Conservation (phyloP, 345 rosid genomes). For the Excoecaria agallocha region DNA sequence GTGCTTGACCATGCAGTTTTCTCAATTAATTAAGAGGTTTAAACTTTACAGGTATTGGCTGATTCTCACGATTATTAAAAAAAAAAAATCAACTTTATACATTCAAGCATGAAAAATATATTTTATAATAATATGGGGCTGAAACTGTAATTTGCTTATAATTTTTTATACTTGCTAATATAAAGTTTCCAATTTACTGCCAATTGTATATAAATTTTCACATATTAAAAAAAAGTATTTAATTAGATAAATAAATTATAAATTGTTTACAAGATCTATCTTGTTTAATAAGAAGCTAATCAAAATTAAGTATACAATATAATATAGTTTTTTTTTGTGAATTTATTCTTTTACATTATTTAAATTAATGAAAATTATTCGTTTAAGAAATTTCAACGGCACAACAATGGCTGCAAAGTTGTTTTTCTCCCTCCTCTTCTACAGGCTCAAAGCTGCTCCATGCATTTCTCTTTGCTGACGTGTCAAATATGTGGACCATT, state of each 20-base stretch:
- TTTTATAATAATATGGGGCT: too few relatives aligned
- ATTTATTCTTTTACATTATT: too few relatives aligned
- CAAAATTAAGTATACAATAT: not conserved
- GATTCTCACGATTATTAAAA: too few relatives aligned
- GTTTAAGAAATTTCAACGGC: constrained; percentile 28
- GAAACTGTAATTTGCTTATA: too few relatives aligned
- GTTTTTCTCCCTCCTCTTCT: constrained; percentile 42
- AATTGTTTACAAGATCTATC: not conserved
- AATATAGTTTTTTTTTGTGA: not conserved
- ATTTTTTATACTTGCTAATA: too few relatives aligned
- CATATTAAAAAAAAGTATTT: not conserved
- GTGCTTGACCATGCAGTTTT: not conserved
- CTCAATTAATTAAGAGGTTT: too few relatives aligned
- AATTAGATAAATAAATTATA: not conserved
- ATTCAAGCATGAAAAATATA: too few relatives aligned
- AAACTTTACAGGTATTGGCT: too few relatives aligned
- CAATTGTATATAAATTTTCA: too few relatives aligned
- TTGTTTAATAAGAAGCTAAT: not conserved
- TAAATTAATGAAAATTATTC: not conserved
- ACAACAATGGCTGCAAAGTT: constrained; percentile 54
- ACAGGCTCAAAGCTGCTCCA: constrained; percentile 35
- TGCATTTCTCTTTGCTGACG: constrained; percentile 27
- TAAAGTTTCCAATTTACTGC: too few relatives aligned
- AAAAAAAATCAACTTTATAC: too few relatives aligned
- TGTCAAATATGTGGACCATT: constrained; percentile 38